Evolutionary conservation across 129 eudicot genomes (phyloP).

Genomic region (Ambrosia artemisiifolia): DNA sequence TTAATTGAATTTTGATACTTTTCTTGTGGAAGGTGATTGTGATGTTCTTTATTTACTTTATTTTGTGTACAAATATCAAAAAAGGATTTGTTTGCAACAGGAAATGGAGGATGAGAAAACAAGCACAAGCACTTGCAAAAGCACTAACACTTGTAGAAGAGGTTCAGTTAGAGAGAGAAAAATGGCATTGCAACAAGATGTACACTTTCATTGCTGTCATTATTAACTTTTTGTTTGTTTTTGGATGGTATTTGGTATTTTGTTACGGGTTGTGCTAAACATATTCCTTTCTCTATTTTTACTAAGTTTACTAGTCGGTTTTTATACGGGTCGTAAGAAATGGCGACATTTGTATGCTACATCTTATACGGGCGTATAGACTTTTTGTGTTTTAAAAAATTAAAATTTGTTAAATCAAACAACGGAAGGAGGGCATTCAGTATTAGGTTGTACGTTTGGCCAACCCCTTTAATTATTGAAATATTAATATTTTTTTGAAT

Average conservation of each 20-base stretch:
- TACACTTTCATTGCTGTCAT: constrained; percentile 31
- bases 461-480: constrained; percentile 10
- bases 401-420: too few species aligned
- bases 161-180: constrained; percentile 60
- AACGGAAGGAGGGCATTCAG: too few species aligned
- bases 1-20: constrained; percentile 35
- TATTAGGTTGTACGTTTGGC: too few species aligned
- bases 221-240: constrained; percentile 22
- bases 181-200: constrained; percentile 85
- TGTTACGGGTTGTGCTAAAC: too few species aligned
- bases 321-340: too few species aligned
- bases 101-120: constrained; percentile 56
- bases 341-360: too few species aligned
- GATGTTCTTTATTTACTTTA: constrained; percentile 23
- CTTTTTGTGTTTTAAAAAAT: too few species aligned
- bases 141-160: constrained; percentile 33
- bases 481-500: not conserved
- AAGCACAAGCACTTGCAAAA: constrained; percentile 27
- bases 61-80: constrained; percentile 23
- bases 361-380: too few species aligned
- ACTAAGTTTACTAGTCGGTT: too few species aligned
- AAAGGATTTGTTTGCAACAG: constrained; percentile 44
- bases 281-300: too few species aligned
- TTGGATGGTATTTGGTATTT: not conserved
- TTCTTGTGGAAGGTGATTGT: constrained; percentile 47